phyloP scores from a whole-genome alignment of 2,329 filamentous ascomycete genomes.

The Botrytis hyacinthi region DNA sequence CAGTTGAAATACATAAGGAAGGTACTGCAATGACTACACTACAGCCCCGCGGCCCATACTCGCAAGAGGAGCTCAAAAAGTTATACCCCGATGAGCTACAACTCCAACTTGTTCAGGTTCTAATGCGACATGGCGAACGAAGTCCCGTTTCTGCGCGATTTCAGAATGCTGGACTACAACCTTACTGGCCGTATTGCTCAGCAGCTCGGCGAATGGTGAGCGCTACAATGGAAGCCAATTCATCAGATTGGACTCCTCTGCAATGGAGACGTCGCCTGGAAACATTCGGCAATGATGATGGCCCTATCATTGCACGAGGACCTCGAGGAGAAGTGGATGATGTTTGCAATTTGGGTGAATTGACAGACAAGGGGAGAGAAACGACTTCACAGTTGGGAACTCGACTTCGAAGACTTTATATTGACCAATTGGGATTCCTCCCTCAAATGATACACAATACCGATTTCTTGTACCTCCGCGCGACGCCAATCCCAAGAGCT shows the following conservation, averaged over 20 bases:
- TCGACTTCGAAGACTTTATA: slow-evolving; percentile 68
- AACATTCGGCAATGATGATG: slow-evolving; percentile 69
- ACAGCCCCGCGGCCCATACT: slow-evolving; percentile 71
- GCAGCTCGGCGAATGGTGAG: slow-evolving; percentile 69
- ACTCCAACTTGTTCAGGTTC: slow-evolving; percentile 85
- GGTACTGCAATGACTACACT: slow-evolving; percentile 72
- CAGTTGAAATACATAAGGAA: neutral
- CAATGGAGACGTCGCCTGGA: slow-evolving; percentile 75
- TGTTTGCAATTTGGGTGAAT: slow-evolving; percentile 75
- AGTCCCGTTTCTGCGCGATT: slow-evolving; percentile 88
- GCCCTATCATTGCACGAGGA: slow-evolving; percentile 67
- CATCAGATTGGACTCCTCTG: slow-evolving; percentile 38
- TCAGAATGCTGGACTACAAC: slow-evolving; percentile 66
- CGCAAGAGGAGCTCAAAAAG: slow-evolving; percentile 70
- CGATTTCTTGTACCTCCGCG: slow-evolving; percentile 68
- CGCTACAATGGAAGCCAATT: slow-evolving; percentile 53
- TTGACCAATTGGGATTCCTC: slow-evolving; percentile 72
- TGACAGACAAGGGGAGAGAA: slow-evolving; percentile 72
- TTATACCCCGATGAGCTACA: slow-evolving; percentile 80
- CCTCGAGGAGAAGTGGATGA: slow-evolving; percentile 69
- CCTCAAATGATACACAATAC: slow-evolving; percentile 54
- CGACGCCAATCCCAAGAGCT: slow-evolving; percentile 72
- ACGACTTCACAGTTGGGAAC: slow-evolving; percentile 68
- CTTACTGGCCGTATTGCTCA: slow-evolving; percentile 88
- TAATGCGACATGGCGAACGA: slow-evolving; percentile 76